These are phyloP conservation scores for Uronychia setigera DNA, from an alignment of 73 alveolate genomes.

Conservation along the genomic window DNA sequence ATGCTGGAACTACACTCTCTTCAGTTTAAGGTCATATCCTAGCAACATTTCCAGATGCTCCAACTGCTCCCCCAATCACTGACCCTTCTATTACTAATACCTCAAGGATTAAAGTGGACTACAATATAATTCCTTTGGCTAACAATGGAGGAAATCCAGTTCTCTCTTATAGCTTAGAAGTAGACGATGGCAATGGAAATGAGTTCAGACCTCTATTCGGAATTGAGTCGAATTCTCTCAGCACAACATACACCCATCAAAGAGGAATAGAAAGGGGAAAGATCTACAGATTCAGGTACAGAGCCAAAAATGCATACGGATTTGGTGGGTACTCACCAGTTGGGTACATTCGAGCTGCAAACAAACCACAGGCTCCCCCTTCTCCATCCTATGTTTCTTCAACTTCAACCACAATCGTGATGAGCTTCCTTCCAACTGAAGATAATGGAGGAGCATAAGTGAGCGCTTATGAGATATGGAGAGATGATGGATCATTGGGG, in stretches of 20 bases:
- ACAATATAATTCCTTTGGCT: slow-evolving; percentile 1
- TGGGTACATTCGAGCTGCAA: slow-evolving; percentile 58
- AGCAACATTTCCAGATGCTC: slow-evolving; percentile 60
- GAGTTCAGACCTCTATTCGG: slow-evolving; percentile 25
- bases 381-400: slow-evolving; percentile 33
- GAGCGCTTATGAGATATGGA: slow-evolving; percentile 5
- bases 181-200: slow-evolving; percentile 70
- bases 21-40: slow-evolving; percentile 29
- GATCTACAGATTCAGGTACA: slow-evolving; percentile 55
- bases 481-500: slow-evolving; percentile 50
- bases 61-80: slow-evolving; percentile 38
- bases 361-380: slow-evolving; percentile 31
- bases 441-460: slow-evolving; percentile 65
- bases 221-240: background rate
- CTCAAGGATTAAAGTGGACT: slow-evolving; percentile 22
- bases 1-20: slow-evolving; percentile 28
- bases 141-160: slow-evolving; percentile 39
- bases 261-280: slow-evolving; percentile 41
- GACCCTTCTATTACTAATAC: slow-evolving; percentile 26
- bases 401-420: slow-evolving; percentile 15
- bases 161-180: slow-evolving; percentile 34
- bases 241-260: slow-evolving; percentile 8
- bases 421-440: slow-evolving; percentile 38
- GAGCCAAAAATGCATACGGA: slow-evolving; percentile 51
- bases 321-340: slow-evolving; percentile 56